Evolutionary conservation across 306 rosid genomes (phyloP).

Genomic region (Cucurbita pepo): DNA sequence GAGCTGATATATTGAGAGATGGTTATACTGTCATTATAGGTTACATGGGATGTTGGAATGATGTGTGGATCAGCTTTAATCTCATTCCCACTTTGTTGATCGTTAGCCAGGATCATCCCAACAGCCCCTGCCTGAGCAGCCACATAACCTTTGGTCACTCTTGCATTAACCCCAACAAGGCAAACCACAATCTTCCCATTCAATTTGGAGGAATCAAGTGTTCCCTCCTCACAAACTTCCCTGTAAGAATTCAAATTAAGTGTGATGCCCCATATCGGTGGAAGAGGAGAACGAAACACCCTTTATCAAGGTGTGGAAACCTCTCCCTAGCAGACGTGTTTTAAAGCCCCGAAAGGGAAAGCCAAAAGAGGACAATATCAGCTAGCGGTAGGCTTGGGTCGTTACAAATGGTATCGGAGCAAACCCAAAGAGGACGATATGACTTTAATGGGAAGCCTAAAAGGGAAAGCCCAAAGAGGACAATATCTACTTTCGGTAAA

Average conservation of each 20-base stretch:
- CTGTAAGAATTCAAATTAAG: constrained; percentile 15
- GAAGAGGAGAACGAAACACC: too few species aligned
- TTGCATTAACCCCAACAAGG: constrained; percentile 9
- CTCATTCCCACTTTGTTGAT: background rate
- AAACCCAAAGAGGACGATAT: too few species aligned
- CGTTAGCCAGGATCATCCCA: constrained; percentile 51
- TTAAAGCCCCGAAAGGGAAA: too few species aligned
- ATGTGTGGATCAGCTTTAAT: constrained; percentile 23
- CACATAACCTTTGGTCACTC: constrained; percentile 16
- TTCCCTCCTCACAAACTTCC: constrained; percentile 9
- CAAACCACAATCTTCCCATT: constrained; percentile 53
- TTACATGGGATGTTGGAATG: constrained; percentile 36
- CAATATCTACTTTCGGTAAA: too few species aligned
- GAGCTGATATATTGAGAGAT: constrained; percentile 23
- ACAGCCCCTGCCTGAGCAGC: constrained; percentile 32
- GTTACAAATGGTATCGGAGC: too few species aligned
- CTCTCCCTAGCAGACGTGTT: too few species aligned
- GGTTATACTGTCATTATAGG: constrained; percentile 12
- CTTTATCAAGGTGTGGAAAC: too few species aligned
- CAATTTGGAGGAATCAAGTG: constrained; percentile 35
- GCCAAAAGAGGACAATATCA: too few species aligned
- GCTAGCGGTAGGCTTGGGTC: too few species aligned
- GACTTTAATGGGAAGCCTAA: too few species aligned
- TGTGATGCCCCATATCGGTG: too few species aligned
- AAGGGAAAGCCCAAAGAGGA: too few species aligned